Evolutionary conservation across 495 filamentous ascomycete species (phyloP).

Genomic region (Collariella sp.): DNA sequence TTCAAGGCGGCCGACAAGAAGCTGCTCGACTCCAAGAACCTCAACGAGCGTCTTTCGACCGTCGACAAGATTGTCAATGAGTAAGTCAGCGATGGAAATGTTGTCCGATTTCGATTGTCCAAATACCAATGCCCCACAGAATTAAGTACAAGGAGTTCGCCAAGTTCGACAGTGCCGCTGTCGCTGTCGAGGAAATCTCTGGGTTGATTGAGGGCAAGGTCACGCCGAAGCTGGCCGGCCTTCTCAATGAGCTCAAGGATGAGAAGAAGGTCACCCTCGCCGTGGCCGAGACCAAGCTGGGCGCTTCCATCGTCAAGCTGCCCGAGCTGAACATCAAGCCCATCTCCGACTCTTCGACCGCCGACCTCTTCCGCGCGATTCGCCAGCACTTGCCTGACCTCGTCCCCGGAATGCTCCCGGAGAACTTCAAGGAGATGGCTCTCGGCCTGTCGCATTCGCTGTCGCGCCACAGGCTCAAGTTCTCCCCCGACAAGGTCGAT

Average conservation of each 20-base stretch:
- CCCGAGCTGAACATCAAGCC: constrained; percentile 76
- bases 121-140: constrained; percentile 37
- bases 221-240: constrained; percentile 72
- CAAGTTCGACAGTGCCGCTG: constrained; percentile 89
- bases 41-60: constrained; percentile 62
- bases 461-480: constrained; percentile 97
- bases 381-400: constrained; percentile 82
- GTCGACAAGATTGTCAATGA: constrained; percentile 79
- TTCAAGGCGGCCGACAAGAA: constrained; percentile 99
- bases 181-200: constrained; percentile 79
- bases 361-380: constrained; percentile 87
- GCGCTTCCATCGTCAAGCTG: constrained; percentile 85
- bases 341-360: constrained; percentile 77
- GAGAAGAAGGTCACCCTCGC: constrained; percentile 96
- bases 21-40: constrained; percentile 75
- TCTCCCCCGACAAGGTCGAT: constrained; percentile 97
- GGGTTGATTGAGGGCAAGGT: constrained; percentile 89
- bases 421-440: constrained; percentile 84
- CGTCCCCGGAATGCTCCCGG: constrained; percentile 77
- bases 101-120: not conserved
- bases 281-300: constrained; percentile 91
- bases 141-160: constrained; percentile 92
- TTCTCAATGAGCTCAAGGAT: constrained; percentile 87
- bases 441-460: constrained; percentile 94
- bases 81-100: constrained; percentile 45